Evolutionary conservation across 2,329 filamentous ascomycete species (phyloP).

Genomic region (Gnomoniopsis sp.): DNA sequence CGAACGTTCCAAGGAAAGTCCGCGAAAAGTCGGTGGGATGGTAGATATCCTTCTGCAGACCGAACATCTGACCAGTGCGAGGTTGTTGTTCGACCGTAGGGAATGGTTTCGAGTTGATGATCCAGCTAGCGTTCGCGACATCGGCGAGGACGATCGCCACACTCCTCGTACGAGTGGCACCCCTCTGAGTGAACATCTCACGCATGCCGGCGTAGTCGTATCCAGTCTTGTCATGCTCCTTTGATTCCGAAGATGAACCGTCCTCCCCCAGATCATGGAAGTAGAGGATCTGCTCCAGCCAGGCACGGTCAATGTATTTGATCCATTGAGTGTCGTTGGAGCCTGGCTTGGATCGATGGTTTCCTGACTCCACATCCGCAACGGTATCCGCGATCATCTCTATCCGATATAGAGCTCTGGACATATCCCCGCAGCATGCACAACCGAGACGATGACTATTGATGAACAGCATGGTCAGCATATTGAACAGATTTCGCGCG

Average conservation of each 20-base stretch:
- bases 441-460: conserved; percentile 3
- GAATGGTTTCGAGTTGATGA: conserved; percentile 2
- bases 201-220: background rate
- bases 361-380: background rate
- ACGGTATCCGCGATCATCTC: conserved; percentile 11
- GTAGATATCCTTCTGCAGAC: background rate
- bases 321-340: background rate
- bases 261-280: background rate
- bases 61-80: conserved; percentile 6
- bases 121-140: conserved; percentile 2
- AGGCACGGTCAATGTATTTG: conserved; percentile 1
- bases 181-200: background rate
- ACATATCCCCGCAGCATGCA: background rate
- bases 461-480: background rate
- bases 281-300: conserved; percentile 3
- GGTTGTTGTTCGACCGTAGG: background rate
- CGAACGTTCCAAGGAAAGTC: conserved; percentile 6
- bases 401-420: background rate
- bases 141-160: conserved; percentile 11
- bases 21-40: background rate
- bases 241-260: background rate
- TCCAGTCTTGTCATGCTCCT: background rate
- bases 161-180: background rate
- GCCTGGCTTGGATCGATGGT: background rate
- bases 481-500: background rate